phyloP scores from a whole-genome alignment of 257 asterid species.

The Solanum paucissectum region DNA sequence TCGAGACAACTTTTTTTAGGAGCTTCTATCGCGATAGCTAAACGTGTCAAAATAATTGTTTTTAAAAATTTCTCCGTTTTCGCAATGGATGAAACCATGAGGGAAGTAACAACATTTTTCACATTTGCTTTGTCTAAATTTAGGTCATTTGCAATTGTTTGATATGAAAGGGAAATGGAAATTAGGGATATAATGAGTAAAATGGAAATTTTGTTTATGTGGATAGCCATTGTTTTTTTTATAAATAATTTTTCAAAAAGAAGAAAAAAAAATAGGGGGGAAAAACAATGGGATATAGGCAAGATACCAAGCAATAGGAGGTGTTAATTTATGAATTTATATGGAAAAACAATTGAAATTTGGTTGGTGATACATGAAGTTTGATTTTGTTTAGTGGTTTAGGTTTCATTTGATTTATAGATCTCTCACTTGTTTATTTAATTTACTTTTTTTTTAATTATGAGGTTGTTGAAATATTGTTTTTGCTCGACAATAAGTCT shows the following conservation, averaged over 20 bases:
- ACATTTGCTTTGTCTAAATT: background rate
- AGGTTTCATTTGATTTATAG: background rate
- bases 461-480: background rate
- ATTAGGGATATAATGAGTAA: background rate
- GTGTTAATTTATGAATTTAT: background rate
- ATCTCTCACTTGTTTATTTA: background rate
- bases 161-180: background rate
- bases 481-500: background rate
- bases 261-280: background rate
- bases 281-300: background rate
- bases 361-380: background rate
- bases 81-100: constrained; percentile 11
- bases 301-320: background rate
- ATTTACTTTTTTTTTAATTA: background rate
- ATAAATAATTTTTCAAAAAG: background rate
- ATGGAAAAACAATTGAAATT: background rate
- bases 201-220: background rate
- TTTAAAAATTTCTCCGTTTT: constrained; percentile 15
- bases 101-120: background rate
- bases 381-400: background rate
- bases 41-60: constrained; percentile 1
- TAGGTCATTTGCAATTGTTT: background rate
- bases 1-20: constrained; percentile 5
- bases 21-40: background rate
- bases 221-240: background rate